Conservation (phyloP, 768 basidiomycete species). For the Hygrocybe coccinea region DNA sequence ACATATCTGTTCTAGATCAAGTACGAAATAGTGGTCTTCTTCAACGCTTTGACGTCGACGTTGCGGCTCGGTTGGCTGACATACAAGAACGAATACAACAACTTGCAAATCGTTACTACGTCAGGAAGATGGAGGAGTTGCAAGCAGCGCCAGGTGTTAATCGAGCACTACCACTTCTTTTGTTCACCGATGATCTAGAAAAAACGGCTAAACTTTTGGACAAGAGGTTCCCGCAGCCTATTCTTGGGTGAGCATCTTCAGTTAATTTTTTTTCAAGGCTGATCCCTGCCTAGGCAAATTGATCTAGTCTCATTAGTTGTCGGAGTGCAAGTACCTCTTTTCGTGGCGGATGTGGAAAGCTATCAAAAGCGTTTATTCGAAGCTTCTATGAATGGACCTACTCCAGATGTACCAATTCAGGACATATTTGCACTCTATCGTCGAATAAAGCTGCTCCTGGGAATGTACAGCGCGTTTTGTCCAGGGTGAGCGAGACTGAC, state of each 20-base stretch:
- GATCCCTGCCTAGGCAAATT: conserved; percentile 43
- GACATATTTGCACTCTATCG: conserved; percentile 87
- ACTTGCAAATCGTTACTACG: conserved; percentile 59
- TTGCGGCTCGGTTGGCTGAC: conserved; percentile 60
- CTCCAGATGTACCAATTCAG: conserved; percentile 82
- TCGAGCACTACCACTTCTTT: conserved; percentile 70
- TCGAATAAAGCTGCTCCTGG: conserved; percentile 64
- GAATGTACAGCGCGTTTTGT: conserved; percentile 81
- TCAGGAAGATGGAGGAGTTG: conserved; percentile 56
- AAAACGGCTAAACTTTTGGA: conserved; percentile 78
- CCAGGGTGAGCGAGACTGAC: conserved; percentile 51
- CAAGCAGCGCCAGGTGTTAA: conserved; percentile 72
- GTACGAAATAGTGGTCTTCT: conserved; percentile 67
- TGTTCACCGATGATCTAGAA: conserved; percentile 87
- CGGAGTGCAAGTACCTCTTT: conserved; percentile 62
- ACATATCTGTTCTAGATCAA: conserved; percentile 62
- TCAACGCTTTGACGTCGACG: conserved; percentile 69
- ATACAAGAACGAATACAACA: conserved; percentile 60
- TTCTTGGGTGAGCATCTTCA: conserved; percentile 62
- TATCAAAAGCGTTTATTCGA: conserved; percentile 74
- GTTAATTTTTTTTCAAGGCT: conserved; percentile 2
- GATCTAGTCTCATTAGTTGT: conserved; percentile 74
- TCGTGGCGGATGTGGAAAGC: conserved; percentile 59
- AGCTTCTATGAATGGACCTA: conserved; percentile 81
- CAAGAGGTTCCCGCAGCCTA: conserved; percentile 79